phyloP scores from a whole-genome alignment of 768 basidiomycete genomes.

The Lactarius sanguifluus region DNA sequence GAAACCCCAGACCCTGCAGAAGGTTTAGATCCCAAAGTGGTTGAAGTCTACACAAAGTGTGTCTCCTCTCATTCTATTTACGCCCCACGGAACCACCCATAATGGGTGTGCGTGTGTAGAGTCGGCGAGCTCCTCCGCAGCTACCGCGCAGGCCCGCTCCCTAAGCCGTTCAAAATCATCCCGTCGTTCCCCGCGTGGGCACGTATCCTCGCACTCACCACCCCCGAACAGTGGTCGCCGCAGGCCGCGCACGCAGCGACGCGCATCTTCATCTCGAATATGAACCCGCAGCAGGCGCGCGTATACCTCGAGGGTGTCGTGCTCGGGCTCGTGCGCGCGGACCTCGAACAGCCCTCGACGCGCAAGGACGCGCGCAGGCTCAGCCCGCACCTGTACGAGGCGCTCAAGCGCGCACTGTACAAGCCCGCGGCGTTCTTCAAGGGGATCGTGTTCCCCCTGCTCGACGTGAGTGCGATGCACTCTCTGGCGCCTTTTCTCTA shows the following conservation, averaged over 20 bases:
- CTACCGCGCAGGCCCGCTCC: slow-evolving; percentile 92
- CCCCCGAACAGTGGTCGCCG: slow-evolving; percentile 92
- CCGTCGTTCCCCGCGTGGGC: slow-evolving; percentile 97
- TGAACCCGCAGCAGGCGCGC: slow-evolving; percentile 94
- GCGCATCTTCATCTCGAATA: slow-evolving; percentile 91
- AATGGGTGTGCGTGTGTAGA: slow-evolving; percentile 42
- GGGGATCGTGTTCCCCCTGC: slow-evolving; percentile 92
- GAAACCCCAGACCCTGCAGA: slow-evolving; percentile 68
- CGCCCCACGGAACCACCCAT: not conserved
- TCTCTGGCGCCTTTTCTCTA: slow-evolving; percentile 10
- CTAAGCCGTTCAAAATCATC: slow-evolving; percentile 97
- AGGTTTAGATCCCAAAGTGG: slow-evolving; percentile 88
- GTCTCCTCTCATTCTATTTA: slow-evolving; percentile 31
- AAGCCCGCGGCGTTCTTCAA: slow-evolving; percentile 99
- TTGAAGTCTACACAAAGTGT: slow-evolving; percentile 91
- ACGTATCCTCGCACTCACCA: slow-evolving; percentile 88
- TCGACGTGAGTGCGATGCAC: slow-evolving; percentile 61
- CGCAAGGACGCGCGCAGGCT: slow-evolving; percentile 69
- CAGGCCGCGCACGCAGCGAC: slow-evolving; percentile 95
- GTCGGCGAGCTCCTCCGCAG: slow-evolving; percentile 80
- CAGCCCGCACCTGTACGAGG: slow-evolving; percentile 91
- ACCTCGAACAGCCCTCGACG: slow-evolving; percentile 56
- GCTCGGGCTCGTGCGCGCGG: slow-evolving; percentile 84
- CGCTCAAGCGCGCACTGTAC: slow-evolving; percentile 88
- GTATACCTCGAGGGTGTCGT: slow-evolving; percentile 90